A percentile compares a stretch with the other conserved stretches of the same genome.
Conservation (phyloP, 176 grass and related monocot genomes). For the Zoysia pacifica region DNA sequence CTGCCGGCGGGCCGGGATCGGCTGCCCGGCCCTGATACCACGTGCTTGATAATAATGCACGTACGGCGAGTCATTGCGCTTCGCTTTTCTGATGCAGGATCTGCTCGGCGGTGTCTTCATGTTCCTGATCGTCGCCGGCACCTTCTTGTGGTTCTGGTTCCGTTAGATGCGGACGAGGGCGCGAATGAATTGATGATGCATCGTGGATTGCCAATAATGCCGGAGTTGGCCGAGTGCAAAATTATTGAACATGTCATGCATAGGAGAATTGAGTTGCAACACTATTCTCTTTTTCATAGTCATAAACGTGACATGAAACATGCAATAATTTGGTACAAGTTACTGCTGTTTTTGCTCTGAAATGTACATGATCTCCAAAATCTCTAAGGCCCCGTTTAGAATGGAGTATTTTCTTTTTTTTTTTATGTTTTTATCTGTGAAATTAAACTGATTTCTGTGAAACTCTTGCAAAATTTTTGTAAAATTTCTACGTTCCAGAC, state of each 20-base stretch:
- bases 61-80: neutral
- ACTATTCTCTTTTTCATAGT: neutral
- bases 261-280: neutral
- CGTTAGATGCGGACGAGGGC: neutral
- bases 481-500: too few species aligned
- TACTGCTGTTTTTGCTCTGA: neutral
- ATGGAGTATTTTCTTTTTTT: too few species aligned
- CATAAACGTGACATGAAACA: neutral
- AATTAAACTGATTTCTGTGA: too few species aligned
- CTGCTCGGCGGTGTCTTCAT: neutral
- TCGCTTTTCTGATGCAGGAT: neutral
- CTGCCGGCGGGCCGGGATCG: too few species aligned
- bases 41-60: too few species aligned
- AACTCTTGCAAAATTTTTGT: too few species aligned
- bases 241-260: neutral
- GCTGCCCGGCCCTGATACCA: too few species aligned
- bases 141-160: neutral
- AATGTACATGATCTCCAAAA: conserved; percentile 36
- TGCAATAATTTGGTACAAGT: neutral
- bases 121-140: neutral
- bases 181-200: too few species aligned
- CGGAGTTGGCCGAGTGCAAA: neutral
- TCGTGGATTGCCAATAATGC: neutral
- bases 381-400: too few species aligned
- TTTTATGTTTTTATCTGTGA: too few species aligned